Evolutionary conservation across 805 yeast species (phyloP).

Genomic region (Candida palmyrensis): DNA sequence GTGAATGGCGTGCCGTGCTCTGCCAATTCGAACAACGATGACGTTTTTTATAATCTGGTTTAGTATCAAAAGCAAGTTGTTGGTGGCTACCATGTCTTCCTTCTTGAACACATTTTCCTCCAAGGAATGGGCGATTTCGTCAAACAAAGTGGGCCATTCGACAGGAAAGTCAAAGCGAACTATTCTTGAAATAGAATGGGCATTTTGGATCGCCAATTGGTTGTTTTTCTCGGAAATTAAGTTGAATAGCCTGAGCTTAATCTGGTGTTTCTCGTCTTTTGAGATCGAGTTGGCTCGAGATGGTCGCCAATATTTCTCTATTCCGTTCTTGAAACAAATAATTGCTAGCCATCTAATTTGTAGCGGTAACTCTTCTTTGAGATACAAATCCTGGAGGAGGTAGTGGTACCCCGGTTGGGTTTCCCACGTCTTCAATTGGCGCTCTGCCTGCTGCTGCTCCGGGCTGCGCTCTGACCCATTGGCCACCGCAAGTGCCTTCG

Average conservation of each 20-base stretch:
- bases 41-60: conserved; percentile 77
- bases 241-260: conserved; percentile 53
- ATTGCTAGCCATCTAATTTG: conserved; percentile 82
- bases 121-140: conserved; percentile 46
- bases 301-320: conserved; percentile 80
- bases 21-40: conserved; percentile 76
- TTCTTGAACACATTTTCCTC: conserved; percentile 37
- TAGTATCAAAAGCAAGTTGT: conserved; percentile 59
- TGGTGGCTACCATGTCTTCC: conserved; percentile 47
- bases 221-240: conserved; percentile 64
- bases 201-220: conserved; percentile 76
- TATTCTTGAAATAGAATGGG: conserved; percentile 74
- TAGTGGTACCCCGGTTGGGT: conserved; percentile 52
- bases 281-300: conserved; percentile 47
- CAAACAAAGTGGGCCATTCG: conserved; percentile 82
- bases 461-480: conserved; percentile 42
- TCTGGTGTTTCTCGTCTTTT: conserved; percentile 65
- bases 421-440: conserved; percentile 69
- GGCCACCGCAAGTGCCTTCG: conserved; percentile 24
- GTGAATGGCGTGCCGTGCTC: conserved; percentile 74
- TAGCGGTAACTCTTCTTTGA: conserved; percentile 52
- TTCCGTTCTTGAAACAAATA: conserved; percentile 83
- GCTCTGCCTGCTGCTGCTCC: conserved; percentile 61
- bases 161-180: conserved; percentile 81
- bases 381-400: conserved; percentile 52